Evolutionary conservation across 805 yeast species (phyloP).

Genomic region (Yarrowia keelungensis): DNA sequence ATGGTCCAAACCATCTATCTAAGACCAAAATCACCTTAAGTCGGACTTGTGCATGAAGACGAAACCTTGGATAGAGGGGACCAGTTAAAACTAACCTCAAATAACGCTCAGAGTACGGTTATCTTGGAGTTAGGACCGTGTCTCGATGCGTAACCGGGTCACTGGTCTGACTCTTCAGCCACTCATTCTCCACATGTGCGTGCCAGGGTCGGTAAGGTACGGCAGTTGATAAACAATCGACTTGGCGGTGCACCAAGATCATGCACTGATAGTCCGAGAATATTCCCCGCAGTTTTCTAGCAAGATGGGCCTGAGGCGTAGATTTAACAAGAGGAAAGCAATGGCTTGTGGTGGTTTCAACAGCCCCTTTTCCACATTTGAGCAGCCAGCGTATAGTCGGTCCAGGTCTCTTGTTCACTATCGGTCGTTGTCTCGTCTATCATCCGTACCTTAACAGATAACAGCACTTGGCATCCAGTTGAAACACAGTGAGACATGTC

Average conservation of each 20-base stretch:
- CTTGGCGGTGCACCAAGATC: slow-evolving; percentile 17
- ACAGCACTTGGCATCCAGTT: not conserved
- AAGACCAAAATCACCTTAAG: slow-evolving; percentile 15
- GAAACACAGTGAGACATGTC: not conserved
- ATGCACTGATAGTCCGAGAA: slow-evolving; percentile 27
- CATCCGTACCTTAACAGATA: not conserved
- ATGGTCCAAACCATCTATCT: not conserved
- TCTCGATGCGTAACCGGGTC: not conserved
- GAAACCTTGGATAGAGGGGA: slow-evolving; percentile 12
- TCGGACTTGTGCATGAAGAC: slow-evolving; percentile 5
- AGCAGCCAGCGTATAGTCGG: too few relatives aligned
- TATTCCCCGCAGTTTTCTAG: not conserved
- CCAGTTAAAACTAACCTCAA: not conserved
- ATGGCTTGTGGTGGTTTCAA: too few relatives aligned
- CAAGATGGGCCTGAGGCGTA: not conserved
- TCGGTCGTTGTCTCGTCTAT: too few relatives aligned
- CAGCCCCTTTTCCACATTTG: too few relatives aligned
- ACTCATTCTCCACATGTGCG: not conserved
- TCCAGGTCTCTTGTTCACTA: too few relatives aligned
- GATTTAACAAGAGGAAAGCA: too few relatives aligned
- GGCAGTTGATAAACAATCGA: not conserved
- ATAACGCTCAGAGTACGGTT: not conserved
- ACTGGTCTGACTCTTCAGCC: not conserved
- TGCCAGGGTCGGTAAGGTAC: not conserved
- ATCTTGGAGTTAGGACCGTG: not conserved